These are phyloP conservation scores for Penicillium sp. DNA, from an alignment of 2,329 filamentous ascomycete genomes.

Conservation along the genomic window DNA sequence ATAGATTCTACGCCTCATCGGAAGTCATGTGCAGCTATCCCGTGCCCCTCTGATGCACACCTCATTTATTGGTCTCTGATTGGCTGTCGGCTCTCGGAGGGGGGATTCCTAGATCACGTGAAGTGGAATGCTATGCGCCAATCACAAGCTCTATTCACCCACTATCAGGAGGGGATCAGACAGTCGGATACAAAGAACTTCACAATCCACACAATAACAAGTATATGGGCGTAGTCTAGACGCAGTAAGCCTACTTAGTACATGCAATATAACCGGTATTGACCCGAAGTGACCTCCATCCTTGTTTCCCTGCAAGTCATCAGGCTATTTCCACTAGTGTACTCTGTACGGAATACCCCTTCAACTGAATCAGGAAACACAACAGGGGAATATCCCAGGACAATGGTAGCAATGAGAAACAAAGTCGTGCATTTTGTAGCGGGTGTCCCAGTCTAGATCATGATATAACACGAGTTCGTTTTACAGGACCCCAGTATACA, in stretches of 20 bases:
- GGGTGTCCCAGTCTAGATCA: not conserved
- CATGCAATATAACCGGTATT: not conserved
- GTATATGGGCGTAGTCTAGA: not conserved
- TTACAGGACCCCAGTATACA: not conserved
- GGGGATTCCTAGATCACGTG: constrained; percentile 32
- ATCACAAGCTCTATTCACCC: constrained; percentile 3
- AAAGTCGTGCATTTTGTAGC: not conserved
- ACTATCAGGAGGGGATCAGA: constrained; percentile 1
- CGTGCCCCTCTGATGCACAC: constrained; percentile 35
- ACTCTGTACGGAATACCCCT: not conserved
- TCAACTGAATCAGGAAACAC: not conserved
- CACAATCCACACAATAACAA: not conserved
- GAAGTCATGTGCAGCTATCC: constrained; percentile 40
- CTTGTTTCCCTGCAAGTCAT: not conserved
- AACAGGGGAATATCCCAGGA: not conserved
- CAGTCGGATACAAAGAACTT: constrained; percentile 4
- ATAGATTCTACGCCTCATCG: constrained; percentile 15
- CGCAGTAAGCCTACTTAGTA: not conserved
- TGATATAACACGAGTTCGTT: not conserved
- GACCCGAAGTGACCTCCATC: not conserved
- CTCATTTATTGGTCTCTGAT: constrained; percentile 20
- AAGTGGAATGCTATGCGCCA: constrained; percentile 7
- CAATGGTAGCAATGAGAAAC: not conserved
- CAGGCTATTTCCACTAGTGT: constrained; percentile 3
- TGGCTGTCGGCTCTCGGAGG: constrained; percentile 23